Evolutionary conservation across 1,284 basidiomycete species (phyloP), one percentile per base, ranked within the genome.

Genomic region (Sporisorium iseilematis-ciliati): DNA sequence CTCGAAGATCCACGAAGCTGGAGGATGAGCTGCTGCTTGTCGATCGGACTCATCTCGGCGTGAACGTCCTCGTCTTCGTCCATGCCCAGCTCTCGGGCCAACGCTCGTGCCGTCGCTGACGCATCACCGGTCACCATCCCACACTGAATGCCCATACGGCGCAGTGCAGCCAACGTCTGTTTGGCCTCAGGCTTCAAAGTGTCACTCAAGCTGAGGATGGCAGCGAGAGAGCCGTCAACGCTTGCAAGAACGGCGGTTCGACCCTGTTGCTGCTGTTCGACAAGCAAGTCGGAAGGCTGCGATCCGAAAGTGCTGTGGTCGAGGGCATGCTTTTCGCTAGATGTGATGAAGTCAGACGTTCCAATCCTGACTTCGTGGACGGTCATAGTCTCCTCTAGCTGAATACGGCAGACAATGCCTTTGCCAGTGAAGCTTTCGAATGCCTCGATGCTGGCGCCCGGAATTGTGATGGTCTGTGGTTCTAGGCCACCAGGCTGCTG

Each of bases 401-500:
- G 50, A 12, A 80, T 75, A 7, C 68, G 56, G 23, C 81, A 82
- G 5, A 53, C 91, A 63, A 99, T 91, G 57, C 97, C 97, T 66
- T 92, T 90, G 14, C 97, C 97, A 0, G 95, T 93, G 23, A 93
- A 87, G 70, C 92, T 93, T 84, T 95, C 92, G 82, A 99, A 99
- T 4, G 86, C 84, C 14, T 82, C 65, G 23, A 89, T 86, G 50
- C 86, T 86, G 88, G 87, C 48, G 90, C 88, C 18, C 85, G 78
- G 4, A 23, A 65, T 54, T n/a, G 54, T 6, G 14, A 57, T 42
- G 20, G 29, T 46, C 7, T 57, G 31, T 33, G 38, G 51, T 49
- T 57, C 65, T 38, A 40, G 26, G 8, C 50, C 25, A 18, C 12
- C 41, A 3, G 35, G 23, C 16, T 35, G 54, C 42, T 7, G 45